phyloP scores from a whole-genome alignment of 352 stramenopile species.

The Phytophthora crassamura region DNA sequence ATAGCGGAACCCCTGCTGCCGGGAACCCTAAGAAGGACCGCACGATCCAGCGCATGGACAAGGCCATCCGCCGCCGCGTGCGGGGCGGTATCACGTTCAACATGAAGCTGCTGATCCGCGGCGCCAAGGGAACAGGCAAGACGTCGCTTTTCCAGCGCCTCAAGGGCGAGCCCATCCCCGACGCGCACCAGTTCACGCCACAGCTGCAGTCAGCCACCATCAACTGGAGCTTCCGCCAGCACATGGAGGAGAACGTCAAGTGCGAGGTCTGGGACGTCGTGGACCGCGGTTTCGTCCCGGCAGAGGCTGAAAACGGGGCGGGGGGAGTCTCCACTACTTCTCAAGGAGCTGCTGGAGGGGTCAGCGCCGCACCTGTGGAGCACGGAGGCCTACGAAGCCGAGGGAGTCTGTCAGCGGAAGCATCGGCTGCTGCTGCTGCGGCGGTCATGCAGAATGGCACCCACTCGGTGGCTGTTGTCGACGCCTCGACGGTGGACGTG shows the following conservation, averaged over 20 bases:
- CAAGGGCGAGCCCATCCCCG: conserved; percentile 78
- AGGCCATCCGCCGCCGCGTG: conserved; percentile 80
- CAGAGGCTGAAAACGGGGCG: conserved; percentile 3
- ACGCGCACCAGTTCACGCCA: conserved; percentile 73
- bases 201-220: conserved; percentile 91
- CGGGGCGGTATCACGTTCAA: conserved; percentile 90
- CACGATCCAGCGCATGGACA: conserved; percentile 86
- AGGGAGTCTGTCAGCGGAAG: conserved; percentile 27
- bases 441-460: conserved; percentile 40
- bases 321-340: too few species aligned
- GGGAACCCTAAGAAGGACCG: conserved; percentile 48
- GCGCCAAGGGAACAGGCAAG: conserved; percentile 88
- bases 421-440: conserved; percentile 27
- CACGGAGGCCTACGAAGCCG: conserved; percentile 31
- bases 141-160: conserved; percentile 88
- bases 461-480: conserved; percentile 74
- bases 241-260: conserved; percentile 85
- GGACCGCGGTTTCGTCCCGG: conserved; percentile 67
- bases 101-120: conserved; percentile 92
- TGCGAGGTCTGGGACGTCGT: conserved; percentile 94
- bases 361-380: not conserved
- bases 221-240: conserved; percentile 78
- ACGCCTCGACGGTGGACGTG: conserved; percentile 89
- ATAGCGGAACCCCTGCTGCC: conserved; percentile 3
- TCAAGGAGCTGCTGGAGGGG: not conserved